Evolutionary conservation across 768 basidiomycete species (phyloP).

Genomic region (Psilocybe subaeruginosa): DNA sequence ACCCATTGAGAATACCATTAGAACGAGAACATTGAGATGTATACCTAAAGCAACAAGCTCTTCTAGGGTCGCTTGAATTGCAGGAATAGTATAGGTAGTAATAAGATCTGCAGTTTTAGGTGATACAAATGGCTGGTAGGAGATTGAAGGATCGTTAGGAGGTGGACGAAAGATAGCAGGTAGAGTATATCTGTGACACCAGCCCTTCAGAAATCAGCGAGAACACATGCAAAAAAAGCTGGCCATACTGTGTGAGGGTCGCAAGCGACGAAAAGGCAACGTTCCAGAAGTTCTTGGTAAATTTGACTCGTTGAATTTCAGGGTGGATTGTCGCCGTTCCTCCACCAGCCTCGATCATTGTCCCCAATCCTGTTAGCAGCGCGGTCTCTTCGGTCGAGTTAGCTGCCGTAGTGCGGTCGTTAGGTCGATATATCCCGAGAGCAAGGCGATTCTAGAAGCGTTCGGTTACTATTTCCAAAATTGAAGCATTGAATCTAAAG

Average conservation of each 20-base stretch:
- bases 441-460: constrained; percentile 17
- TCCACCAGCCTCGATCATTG: constrained; percentile 50
- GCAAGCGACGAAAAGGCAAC: constrained; percentile 54
- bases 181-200: constrained; percentile 5
- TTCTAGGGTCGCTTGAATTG: constrained; percentile 38
- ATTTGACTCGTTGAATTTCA: constrained; percentile 68
- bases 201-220: not conserved
- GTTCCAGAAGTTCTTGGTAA: constrained; percentile 69
- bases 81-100: constrained; percentile 36
- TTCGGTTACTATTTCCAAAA: not conserved
- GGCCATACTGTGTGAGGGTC: constrained; percentile 45
- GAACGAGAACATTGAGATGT: not conserved
- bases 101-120: constrained; percentile 33
- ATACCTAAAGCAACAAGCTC: constrained; percentile 41
- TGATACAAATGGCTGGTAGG: constrained; percentile 26
- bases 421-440: constrained; percentile 55
- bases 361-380: constrained; percentile 47
- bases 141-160: constrained; percentile 3
- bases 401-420: constrained; percentile 36
- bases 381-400: constrained; percentile 46
- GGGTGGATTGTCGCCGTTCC: constrained; percentile 47
- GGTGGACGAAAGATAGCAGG: constrained; percentile 16
- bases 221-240: not conserved
- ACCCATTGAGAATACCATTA: not conserved
- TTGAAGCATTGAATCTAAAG: not conserved